Evolutionary conservation across 2,329 filamentous ascomycete species (phyloP).

Genomic region (Hortaea sp.): DNA sequence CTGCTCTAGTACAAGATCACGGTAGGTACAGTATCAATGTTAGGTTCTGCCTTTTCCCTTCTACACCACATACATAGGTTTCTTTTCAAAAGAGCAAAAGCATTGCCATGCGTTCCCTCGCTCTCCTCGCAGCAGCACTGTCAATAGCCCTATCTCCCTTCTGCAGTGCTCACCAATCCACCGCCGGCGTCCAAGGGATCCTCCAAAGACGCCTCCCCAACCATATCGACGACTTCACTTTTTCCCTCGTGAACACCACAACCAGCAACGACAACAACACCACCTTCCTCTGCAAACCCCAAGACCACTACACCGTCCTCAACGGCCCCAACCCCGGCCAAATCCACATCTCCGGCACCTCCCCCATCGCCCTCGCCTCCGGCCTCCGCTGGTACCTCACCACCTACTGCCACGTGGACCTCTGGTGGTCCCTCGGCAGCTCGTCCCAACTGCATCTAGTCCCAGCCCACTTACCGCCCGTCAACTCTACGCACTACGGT

Average conservation of each 20-base stretch:
- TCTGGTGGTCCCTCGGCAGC: constrained; percentile 40
- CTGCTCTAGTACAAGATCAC: background rate
- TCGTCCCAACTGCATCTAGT: constrained; percentile 28
- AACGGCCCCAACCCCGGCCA: constrained; percentile 9
- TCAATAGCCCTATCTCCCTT: background rate
- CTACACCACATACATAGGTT: background rate
- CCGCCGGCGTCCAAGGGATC: constrained; percentile 8
- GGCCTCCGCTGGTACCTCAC: constrained; percentile 34
- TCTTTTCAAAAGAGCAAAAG: background rate
- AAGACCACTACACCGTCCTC: constrained; percentile 11
- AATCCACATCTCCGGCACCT: constrained; percentile 12
- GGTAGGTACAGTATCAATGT: background rate
- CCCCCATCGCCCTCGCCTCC: constrained; percentile 11
- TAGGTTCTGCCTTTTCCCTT: background rate
- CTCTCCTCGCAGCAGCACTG: background rate
- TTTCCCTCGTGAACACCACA: constrained; percentile 1
- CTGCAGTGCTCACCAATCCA: constrained; percentile 4
- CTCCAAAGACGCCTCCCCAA: constrained; percentile 7
- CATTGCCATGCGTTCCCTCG: background rate
- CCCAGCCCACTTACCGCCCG: constrained; percentile 21
- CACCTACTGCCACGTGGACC: constrained; percentile 34
- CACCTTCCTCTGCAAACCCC: background rate
- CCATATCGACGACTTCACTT: constrained; percentile 6
- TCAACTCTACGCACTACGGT: constrained; percentile 27
- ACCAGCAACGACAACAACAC: constrained; percentile 1